Evolutionary conservation across 139 green algal species (phyloP), one percentile per base, ranked within the genome.

Genomic region (Helicosporidium sp.): DNA sequence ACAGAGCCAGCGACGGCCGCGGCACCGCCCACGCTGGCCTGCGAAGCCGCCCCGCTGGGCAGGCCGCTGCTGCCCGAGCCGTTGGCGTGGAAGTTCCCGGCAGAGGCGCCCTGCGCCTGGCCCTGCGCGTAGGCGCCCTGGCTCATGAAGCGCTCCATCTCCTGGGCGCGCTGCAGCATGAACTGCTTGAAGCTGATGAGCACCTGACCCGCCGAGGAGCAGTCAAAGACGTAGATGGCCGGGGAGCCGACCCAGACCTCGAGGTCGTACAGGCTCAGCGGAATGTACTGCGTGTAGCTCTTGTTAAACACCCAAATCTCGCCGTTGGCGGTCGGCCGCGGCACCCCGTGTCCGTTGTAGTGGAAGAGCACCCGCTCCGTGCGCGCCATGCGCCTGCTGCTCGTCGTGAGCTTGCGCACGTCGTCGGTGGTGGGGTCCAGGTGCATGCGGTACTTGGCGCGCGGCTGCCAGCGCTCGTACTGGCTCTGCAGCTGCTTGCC

Each of bases 271-370:
- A 96, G 70, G 22, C 76, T 92, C 17, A 99, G 73, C 6, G 90
- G 90, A 49, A 99, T 99, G 73, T 99, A 99, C 69, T 99, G 87
- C 26, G 87, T 97, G 77, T 93, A 97, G 17, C 65, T 60, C 54
- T 70, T 85, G 70, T 95, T 95, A 74, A 95, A 95, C 13, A 95
- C 76, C 85, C 85, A 95, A 42, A 94, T 61, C 65, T 99, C 90
- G 15, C 90, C 90, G 57, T 99, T 99, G 5, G 63, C 66, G 7
- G 90, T 99, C 6, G 90, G 90, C 26, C 77, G 76, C 23, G 90
- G 90, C 49, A 99, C 90, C 31, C 90, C 89, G 56, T 99, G 90
- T 15, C 90, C 90, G 64, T 97, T 99, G 75, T 97, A 99, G 63
- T 99, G 90, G 54, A 96, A 94, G 54, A 99, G 72, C 40, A 96